phyloP scores from a whole-genome alignment of 2,329 filamentous ascomycete species.

The Diaporthe capsici region DNA sequence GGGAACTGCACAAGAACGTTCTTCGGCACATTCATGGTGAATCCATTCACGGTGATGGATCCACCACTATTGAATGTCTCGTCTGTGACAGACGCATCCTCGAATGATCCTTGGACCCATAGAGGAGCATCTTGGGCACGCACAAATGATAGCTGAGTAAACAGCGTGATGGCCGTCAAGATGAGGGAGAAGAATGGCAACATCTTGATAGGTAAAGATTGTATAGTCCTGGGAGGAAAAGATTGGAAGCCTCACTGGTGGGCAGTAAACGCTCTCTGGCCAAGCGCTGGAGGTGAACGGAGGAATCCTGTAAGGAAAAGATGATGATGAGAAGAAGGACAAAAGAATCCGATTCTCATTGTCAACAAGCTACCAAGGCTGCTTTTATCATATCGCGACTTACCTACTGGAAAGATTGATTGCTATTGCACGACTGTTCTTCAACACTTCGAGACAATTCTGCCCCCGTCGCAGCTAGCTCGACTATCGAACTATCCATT shows the following conservation, averaged over 20 bases:
- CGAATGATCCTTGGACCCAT: constrained; percentile 51
- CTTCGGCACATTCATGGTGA: constrained; percentile 61
- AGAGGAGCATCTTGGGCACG: constrained; percentile 48
- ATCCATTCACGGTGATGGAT: constrained; percentile 59
- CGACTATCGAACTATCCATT: constrained; percentile 16
- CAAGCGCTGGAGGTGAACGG: not conserved
- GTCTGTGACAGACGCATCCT: constrained; percentile 51
- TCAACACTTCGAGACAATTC: not conserved
- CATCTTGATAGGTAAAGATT: not conserved
- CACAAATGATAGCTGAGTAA: constrained; percentile 2
- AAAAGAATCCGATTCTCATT: not conserved
- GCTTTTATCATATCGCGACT: not conserved
- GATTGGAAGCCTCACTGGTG: not conserved
- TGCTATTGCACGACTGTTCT: not conserved
- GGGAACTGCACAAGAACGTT: constrained; percentile 66
- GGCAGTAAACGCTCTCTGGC: not conserved
- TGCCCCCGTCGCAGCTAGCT: not conserved
- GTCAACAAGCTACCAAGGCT: not conserved
- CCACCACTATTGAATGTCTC: constrained; percentile 61
- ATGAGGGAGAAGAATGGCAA: not conserved
- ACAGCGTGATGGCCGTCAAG: not conserved
- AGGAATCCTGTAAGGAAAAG: not conserved
- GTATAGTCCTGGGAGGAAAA: too few relatives aligned
- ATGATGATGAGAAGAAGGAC: not conserved
- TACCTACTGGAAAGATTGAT: too few relatives aligned